Percentiles rank a stretch among this genome's conserved stretches.
Conservation (phyloP, 495 filamentous ascomycete species). For the Aspergillus asperescens region DNA sequence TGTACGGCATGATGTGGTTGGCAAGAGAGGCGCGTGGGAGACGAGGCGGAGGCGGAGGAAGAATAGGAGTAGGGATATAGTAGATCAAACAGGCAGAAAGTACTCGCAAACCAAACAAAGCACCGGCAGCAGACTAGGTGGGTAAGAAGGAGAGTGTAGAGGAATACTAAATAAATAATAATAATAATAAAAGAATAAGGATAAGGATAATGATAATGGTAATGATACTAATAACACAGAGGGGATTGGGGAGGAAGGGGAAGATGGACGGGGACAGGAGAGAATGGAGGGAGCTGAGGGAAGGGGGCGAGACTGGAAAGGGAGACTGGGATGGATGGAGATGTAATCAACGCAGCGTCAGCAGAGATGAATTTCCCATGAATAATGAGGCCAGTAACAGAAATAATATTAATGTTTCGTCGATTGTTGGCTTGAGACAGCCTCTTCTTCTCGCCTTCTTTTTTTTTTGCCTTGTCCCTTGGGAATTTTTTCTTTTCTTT, state of each 20-base stretch:
- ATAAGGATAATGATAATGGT: conserved; percentile 15
- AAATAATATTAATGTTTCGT: background rate
- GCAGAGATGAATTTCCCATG: conserved; percentile 14
- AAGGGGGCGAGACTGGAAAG: conserved; percentile 1
- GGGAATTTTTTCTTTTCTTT: conserved; percentile 22
- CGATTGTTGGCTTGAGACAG: background rate
- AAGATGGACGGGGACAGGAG: conserved; percentile 7
- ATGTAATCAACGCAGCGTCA: conserved; percentile 9
- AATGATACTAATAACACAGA: conserved; percentile 10
- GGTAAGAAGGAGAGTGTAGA: conserved; percentile 5
- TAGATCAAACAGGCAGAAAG: conserved; percentile 9
- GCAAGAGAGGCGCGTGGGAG: conserved; percentile 1
- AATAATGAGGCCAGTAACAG: conserved; percentile 7
- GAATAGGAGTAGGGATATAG: conserved; percentile 18
- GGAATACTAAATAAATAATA: conserved; percentile 1
- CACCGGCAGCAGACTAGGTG: background rate
- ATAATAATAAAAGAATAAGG: conserved; percentile 8
- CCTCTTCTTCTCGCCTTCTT: background rate
- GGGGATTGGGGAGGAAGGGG: background rate
- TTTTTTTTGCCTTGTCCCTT: background rate
- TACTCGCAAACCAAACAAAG: conserved; percentile 6
- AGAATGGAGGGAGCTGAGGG: conserved; percentile 12
- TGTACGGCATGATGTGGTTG: conserved; percentile 74
- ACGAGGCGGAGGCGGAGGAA: background rate
- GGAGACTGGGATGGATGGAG: conserved; percentile 8